Evolutionary conservation across 371 early-diverging fungal species (phyloP).

Genomic region (Syncephalastrum sp.): DNA sequence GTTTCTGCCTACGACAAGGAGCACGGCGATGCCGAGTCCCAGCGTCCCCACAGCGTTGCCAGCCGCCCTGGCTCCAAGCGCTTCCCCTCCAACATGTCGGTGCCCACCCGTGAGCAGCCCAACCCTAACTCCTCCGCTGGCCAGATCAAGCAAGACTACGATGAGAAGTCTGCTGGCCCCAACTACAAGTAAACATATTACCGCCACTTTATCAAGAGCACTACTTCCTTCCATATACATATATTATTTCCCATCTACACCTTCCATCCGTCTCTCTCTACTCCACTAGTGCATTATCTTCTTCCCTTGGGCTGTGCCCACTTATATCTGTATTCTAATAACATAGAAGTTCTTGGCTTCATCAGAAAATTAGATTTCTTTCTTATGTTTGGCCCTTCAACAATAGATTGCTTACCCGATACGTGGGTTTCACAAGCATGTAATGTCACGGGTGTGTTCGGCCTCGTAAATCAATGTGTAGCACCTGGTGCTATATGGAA

Average conservation of each 20-base stretch:
- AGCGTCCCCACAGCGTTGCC: conserved; percentile 30
- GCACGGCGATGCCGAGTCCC: conserved; percentile 30
- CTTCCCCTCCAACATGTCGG: conserved; percentile 43
- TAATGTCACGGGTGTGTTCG: too few relatives aligned
- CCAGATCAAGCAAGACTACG: conserved; percentile 36
- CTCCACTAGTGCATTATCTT: conserved; percentile 1
- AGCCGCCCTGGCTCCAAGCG: conserved; percentile 44
- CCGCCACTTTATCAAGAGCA: conserved; percentile 1
- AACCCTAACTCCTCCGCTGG: conserved; percentile 31
- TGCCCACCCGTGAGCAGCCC: conserved; percentile 24
- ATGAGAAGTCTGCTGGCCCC: conserved; percentile 24
- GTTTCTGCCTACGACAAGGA: conserved; percentile 36
- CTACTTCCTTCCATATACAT: conserved; percentile 1
- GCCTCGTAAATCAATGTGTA: too few relatives aligned
- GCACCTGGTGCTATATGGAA: too few relatives aligned
- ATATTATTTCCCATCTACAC: conserved; percentile 1
- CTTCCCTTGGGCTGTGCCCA: conserved; percentile 7
- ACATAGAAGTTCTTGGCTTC: too few relatives aligned
- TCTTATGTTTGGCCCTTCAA: neutral
- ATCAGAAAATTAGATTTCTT: neutral
- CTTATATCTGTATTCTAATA: conserved; percentile 3
- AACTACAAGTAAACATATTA: conserved; percentile 33
- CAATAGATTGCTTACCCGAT: too few relatives aligned
- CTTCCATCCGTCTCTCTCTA: neutral
- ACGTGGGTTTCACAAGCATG: too few relatives aligned